Evolutionary conservation across 257 asterid genomes (phyloP).

Genomic region (Fraxinus americana): DNA sequence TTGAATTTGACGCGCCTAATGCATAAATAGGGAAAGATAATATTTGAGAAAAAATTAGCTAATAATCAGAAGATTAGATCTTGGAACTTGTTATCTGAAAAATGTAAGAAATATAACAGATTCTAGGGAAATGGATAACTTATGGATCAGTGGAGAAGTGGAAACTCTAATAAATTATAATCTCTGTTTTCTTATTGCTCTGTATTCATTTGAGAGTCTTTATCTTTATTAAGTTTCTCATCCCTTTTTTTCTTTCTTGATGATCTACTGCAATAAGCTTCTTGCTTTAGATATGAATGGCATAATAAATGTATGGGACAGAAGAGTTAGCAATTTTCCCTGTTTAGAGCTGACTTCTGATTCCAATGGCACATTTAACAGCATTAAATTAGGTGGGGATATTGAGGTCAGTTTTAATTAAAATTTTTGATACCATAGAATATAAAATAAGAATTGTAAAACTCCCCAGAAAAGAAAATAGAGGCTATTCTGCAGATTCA

Average conservation of each 20-base stretch:
- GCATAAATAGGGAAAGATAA: no score
- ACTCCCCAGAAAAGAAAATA: background rate
- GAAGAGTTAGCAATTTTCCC: conserved; percentile 79
- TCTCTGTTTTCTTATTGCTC: conserved; percentile 13
- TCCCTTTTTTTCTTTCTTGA: conserved; percentile 19
- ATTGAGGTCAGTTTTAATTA: conserved; percentile 58
- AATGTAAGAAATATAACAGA: background rate
- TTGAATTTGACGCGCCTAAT: no score
- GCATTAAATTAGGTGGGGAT: conserved; percentile 72
- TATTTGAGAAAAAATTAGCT: no score
- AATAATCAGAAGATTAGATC: no score
- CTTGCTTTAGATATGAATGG: conserved; percentile 87
- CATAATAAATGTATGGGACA: conserved; percentile 81
- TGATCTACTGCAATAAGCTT: conserved; percentile 53
- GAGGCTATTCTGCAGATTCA: background rate
- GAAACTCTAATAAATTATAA: conserved; percentile 13
- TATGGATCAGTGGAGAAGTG: conserved; percentile 7
- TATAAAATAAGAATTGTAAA: background rate
- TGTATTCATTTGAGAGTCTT: conserved; percentile 15
- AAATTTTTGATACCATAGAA: conserved; percentile 9
- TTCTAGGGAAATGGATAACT: conserved; percentile 14
- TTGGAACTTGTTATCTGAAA: no score
- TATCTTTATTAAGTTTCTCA: conserved; percentile 21
- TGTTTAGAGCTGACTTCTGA: conserved; percentile 67
- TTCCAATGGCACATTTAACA: conserved; percentile 60